A percentile compares a stretch with the other conserved stretches of the same genome.
These are phyloP conservation scores for Eucalyptus sideroxylon DNA, from an alignment of 345 rosid species.

Conservation along the genomic window DNA sequence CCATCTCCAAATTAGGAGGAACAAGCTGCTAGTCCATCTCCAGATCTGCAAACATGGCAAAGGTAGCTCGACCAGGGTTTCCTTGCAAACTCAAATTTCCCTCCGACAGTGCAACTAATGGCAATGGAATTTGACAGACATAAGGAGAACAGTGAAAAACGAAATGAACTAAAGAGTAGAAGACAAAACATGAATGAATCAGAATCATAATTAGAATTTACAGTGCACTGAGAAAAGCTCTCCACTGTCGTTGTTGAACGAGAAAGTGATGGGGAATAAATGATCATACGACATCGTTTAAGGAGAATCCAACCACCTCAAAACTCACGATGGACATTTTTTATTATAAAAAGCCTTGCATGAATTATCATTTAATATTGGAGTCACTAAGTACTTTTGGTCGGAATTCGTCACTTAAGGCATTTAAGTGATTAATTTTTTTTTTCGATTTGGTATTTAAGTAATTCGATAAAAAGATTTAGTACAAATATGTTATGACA, in stretches of 20 bases:
- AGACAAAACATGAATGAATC: not conserved
- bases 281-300: not conserved
- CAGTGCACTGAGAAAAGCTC: not conserved
- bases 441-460: not conserved
- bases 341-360: not conserved
- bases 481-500: not conserved
- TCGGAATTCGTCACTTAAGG: fast-evolving
- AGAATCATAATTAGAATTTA: too few species aligned
- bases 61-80: not conserved
- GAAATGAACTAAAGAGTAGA: too few species aligned
- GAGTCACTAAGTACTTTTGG: not conserved
- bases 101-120: not conserved
- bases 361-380: not conserved
- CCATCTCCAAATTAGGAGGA: not conserved
- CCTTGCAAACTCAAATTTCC: not conserved
- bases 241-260: too few species aligned
- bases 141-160: not conserved
- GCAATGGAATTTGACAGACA: not conserved
- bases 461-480: fast-evolving
- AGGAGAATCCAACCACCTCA: not conserved
- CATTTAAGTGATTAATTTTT: not conserved
- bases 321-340: fast-evolving
- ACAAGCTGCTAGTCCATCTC: not conserved
- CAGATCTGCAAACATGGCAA: not conserved
- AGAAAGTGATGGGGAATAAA: too few species aligned